These are phyloP conservation scores for Epichloe bromicola DNA, from an alignment of 2,329 filamentous ascomycete genomes.

Conservation along the genomic window DNA sequence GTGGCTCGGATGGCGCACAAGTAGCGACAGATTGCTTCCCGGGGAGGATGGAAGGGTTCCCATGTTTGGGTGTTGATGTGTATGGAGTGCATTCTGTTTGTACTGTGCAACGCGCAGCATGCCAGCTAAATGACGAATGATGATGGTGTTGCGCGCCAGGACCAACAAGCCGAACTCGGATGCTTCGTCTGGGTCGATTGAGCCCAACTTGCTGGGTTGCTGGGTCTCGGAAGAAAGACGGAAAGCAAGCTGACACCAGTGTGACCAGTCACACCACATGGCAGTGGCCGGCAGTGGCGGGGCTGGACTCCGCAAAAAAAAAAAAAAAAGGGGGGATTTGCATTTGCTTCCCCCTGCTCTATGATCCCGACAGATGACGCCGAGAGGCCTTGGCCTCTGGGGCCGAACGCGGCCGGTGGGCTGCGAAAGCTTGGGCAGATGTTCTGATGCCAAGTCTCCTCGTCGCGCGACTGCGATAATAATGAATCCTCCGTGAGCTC, in stretches of 20 bases:
- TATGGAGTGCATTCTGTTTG: not conserved
- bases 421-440: not conserved
- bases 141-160: not conserved
- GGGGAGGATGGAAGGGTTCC: not conserved
- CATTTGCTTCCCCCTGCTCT: not conserved
- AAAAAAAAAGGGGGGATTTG: not conserved
- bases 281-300: not conserved
- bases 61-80: not conserved
- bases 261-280: not conserved
- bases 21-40: not conserved
- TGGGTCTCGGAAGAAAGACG: not conserved
- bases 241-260: not conserved
- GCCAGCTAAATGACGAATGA: not conserved
- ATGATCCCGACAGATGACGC: not conserved
- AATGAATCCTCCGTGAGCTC: not conserved
- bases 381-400: constrained; percentile 2
- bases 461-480: too few species aligned
- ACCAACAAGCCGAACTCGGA: not conserved
- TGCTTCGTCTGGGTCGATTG: not conserved
- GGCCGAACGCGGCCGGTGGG: constrained; percentile 3
- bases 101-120: not conserved
- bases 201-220: not conserved
- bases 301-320: too few species aligned
- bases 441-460: not conserved
- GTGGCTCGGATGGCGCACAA: not conserved